These are phyloP conservation scores for Podosphaera aphanis DNA, from an alignment of 2,329 filamentous ascomycete genomes.

Conservation along the genomic window DNA sequence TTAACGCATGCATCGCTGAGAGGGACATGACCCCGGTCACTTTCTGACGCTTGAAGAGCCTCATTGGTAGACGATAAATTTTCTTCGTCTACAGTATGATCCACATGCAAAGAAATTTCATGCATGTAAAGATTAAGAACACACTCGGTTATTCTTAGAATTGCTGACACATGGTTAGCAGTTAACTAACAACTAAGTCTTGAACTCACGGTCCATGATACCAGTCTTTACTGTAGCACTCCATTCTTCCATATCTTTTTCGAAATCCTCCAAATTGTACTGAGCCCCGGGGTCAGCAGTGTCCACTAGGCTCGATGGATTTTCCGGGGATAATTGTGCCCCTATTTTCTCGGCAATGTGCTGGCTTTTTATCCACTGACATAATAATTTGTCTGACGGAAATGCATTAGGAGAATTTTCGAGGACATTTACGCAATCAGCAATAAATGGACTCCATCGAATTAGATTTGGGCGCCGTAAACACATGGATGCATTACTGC, in stretches of 20 bases:
- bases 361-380: conserved; percentile 21
- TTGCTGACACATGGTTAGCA: conserved; percentile 16
- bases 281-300: conserved; percentile 31
- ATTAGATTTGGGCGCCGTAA: conserved; percentile 23
- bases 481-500: conserved; percentile 21
- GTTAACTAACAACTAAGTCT: neutral
- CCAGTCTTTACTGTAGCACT: conserved; percentile 20
- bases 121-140: conserved; percentile 32
- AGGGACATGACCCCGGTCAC: conserved; percentile 4
- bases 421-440: conserved; percentile 21
- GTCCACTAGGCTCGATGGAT: conserved; percentile 19
- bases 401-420: conserved; percentile 20
- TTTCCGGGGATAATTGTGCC: conserved; percentile 28
- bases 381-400: conserved; percentile 19
- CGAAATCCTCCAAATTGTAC: conserved; percentile 28
- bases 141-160: conserved; percentile 27
- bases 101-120: conserved; percentile 32
- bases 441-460: conserved; percentile 21
- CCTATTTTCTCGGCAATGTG: conserved; percentile 32
- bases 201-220: conserved; percentile 12
- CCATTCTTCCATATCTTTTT: conserved; percentile 27
- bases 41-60: conserved; percentile 6
- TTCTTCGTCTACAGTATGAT: conserved; percentile 30
- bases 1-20: conserved; percentile 22
- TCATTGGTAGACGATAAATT: conserved; percentile 16